These are phyloP conservation scores for Candida incommunis DNA, from an alignment of 805 yeast species.

Conservation along the genomic window DNA sequence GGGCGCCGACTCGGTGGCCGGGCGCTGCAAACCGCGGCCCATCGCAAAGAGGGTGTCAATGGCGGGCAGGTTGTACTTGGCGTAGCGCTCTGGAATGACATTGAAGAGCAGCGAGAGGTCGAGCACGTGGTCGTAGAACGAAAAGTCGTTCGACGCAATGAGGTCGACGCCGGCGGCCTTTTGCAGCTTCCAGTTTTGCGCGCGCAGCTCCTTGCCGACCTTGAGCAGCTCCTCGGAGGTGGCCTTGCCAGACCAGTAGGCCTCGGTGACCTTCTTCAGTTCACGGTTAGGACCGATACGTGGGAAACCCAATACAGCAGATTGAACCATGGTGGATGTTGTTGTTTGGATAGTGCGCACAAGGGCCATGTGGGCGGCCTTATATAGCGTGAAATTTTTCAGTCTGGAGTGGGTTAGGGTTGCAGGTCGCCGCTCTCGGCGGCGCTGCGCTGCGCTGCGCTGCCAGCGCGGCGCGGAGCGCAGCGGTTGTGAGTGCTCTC, in stretches of 20 bases:
- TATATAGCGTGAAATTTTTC: conserved; percentile 4
- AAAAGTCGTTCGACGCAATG: conserved; percentile 96
- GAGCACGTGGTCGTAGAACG: conserved; percentile 93
- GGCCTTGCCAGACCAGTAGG: conserved; percentile 96
- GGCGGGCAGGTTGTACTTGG: conserved; percentile 77
- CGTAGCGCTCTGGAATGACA: conserved; percentile 93
- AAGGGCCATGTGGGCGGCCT: not conserved
- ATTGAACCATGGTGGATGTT: conserved; percentile 63
- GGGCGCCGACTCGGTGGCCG: conserved; percentile 70
- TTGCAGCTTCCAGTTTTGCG: conserved; percentile 95
- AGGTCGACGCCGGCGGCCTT: conserved; percentile 93
- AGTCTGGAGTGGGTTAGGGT: not conserved
- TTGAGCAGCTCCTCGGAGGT: conserved; percentile 73
- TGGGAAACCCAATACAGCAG: conserved; percentile 98
- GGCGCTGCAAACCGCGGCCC: conserved; percentile 99
- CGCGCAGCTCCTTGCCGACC: conserved; percentile 92
- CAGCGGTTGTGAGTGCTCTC: no score
- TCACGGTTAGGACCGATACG: conserved; percentile 99
- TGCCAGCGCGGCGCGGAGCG: no score
- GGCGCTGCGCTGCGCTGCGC: no score
- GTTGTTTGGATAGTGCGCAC: not conserved
- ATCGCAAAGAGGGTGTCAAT: conserved; percentile 93
- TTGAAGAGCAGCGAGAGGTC: conserved; percentile 88
- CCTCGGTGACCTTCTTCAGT: conserved; percentile 96
- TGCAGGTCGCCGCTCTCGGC: not conserved